These are phyloP conservation scores for Cladophialophora exuberans DNA, from an alignment of 2,329 filamentous ascomycete species.

Conservation along the genomic window DNA sequence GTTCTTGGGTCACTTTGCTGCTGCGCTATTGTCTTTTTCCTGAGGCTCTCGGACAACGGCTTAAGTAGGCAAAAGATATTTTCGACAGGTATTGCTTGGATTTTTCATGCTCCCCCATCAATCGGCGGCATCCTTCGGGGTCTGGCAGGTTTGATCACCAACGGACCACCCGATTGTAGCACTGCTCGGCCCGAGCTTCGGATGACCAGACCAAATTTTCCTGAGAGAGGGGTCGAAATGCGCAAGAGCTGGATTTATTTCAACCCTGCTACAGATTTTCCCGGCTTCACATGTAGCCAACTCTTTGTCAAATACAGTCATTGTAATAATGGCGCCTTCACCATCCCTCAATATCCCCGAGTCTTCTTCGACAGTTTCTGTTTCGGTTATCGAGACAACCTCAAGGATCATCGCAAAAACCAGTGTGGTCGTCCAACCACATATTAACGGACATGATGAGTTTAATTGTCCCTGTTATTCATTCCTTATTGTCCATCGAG, in stretches of 20 bases:
- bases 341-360: not conserved
- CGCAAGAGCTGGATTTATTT: not conserved
- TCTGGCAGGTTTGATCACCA: not conserved
- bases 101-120: not conserved
- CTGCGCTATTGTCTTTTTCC: not conserved
- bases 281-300: too few species aligned
- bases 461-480: conserved; percentile 10
- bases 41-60: too few species aligned
- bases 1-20: not conserved
- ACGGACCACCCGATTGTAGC: not conserved
- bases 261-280: not conserved
- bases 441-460: conserved; percentile 5
- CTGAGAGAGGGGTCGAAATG: not conserved
- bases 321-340: too few species aligned
- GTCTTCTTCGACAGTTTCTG: not conserved
- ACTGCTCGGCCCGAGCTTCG: not conserved
- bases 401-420: not conserved
- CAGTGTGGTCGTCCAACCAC: not conserved
- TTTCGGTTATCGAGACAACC: conserved; percentile 1
- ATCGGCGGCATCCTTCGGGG: not conserved
- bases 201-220: not conserved
- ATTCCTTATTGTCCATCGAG: conserved; percentile 71
- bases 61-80: not conserved
- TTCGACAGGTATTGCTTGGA: not conserved
- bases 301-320: too few species aligned